phyloP scores from a whole-genome alignment of 2,329 filamentous ascomycete species.

The Diaporthe sp. region DNA sequence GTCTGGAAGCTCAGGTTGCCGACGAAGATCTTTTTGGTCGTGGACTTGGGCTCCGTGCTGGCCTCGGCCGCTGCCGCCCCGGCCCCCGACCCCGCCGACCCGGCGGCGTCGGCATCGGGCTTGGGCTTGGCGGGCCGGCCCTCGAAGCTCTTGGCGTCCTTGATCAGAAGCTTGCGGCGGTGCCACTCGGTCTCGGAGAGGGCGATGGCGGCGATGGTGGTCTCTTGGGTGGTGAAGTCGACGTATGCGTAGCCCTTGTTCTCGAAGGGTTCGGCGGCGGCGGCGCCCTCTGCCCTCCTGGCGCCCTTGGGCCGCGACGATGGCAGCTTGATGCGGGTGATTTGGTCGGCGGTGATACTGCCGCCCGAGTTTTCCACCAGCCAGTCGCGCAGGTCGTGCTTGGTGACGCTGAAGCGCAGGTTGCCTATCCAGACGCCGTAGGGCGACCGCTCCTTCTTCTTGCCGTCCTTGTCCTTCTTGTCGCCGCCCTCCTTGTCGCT shows the following conservation, averaged over 20 bases:
- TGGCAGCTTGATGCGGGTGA: conserved; percentile 89
- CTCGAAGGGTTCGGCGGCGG: conserved; percentile 53
- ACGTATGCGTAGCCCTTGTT: conserved; percentile 98
- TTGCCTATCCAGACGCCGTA: conserved; percentile 98
- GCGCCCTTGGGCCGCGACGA: conserved; percentile 59
- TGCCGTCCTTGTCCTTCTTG: conserved; percentile 52
- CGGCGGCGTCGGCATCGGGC: conserved; percentile 46
- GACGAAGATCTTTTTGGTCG: conserved; percentile 84
- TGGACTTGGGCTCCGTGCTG: conserved; percentile 48
- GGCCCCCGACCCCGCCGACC: too few relatives aligned
- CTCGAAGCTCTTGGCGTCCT: conserved; percentile 90
- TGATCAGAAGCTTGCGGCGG: conserved; percentile 89
- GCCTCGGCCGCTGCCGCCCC: conserved; percentile 46
- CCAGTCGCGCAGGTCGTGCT: conserved; percentile 82
- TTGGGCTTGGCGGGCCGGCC: conserved; percentile 82
- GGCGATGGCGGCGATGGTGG: conserved; percentile 82
- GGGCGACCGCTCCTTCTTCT: conserved; percentile 75
- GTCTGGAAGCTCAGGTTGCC: conserved; percentile 89
- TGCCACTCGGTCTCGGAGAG: conserved; percentile 86
- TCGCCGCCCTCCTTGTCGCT: conserved; percentile 53
- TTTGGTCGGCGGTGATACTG: conserved; percentile 74
- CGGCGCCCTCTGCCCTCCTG: conserved; percentile 44
- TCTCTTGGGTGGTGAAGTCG: conserved; percentile 82
- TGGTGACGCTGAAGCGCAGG: conserved; percentile 84
- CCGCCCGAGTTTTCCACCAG: conserved; percentile 80